phyloP scores from a whole-genome alignment of 1,284 basidiomycete genomes.

The Rhodotorula sp. region DNA sequence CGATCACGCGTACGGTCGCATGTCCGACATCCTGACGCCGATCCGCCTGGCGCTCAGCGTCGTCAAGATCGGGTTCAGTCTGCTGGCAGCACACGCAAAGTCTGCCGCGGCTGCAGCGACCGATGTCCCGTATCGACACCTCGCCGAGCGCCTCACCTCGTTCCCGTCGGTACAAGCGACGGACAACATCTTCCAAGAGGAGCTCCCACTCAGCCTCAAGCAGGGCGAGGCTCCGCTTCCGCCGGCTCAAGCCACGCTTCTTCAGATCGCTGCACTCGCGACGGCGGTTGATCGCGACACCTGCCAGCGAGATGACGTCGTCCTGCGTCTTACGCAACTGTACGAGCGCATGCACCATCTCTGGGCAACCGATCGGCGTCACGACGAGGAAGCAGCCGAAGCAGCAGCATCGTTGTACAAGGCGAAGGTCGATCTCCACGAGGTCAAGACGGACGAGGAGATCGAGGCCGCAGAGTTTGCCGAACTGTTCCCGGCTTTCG shows the following conservation, averaged over 20 bases:
- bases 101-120: not conserved
- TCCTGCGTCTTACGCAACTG: conserved; percentile 53
- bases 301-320: not conserved
- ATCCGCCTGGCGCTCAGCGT: conserved; percentile 36
- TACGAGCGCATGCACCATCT: conserved; percentile 74
- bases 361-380: conserved; percentile 77
- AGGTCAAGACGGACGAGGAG: conserved; percentile 64
- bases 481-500: conserved; percentile 44
- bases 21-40: conserved; percentile 37
- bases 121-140: conserved; percentile 17
- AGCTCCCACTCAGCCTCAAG: conserved; percentile 40
- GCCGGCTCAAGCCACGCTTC: conserved; percentile 34
- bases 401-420: conserved; percentile 78
- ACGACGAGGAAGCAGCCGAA: conserved; percentile 64
- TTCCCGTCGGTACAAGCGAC: conserved; percentile 27
- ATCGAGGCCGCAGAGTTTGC: conserved; percentile 45
- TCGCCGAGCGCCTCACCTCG: conserved; percentile 20
- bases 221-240: conserved; percentile 30
- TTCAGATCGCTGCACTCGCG: conserved; percentile 34
- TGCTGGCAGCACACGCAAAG: conserved; percentile 24
- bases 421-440: conserved; percentile 61
- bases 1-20: conserved; percentile 31
- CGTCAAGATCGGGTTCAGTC: conserved; percentile 38
- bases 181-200: conserved; percentile 11
- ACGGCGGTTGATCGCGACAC: conserved; percentile 15